Percentiles rank a stretch among this genome's conserved stretches.
phyloP scores from a whole-genome alignment of 176 grass and related monocot species.

The Cymbopogon citratus region DNA sequence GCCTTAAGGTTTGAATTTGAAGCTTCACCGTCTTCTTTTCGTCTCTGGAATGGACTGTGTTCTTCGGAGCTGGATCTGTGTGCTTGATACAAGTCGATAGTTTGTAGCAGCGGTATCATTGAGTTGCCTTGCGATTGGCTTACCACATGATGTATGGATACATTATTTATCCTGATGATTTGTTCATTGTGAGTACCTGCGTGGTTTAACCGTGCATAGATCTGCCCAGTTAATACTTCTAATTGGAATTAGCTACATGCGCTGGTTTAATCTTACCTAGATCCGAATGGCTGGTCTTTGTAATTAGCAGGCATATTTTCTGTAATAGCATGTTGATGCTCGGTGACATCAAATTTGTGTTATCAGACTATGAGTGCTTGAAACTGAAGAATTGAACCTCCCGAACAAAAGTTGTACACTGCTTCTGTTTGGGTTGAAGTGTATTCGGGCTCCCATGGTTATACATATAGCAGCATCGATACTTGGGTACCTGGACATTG shows the following conservation, averaged over 20 bases:
- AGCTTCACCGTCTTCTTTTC: neutral
- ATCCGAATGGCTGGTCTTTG: too few species aligned
- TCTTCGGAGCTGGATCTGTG: neutral
- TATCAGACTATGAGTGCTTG: too few species aligned
- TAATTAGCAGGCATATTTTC: too few species aligned
- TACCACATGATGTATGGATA: neutral
- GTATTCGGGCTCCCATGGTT: too few species aligned
- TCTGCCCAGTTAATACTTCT: neutral
- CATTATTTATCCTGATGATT: neutral
- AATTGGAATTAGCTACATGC: neutral
- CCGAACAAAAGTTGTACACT: too few species aligned
- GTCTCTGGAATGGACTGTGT: neutral
- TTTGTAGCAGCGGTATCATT: neutral
- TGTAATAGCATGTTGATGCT: too few species aligned
- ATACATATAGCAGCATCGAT: too few species aligned
- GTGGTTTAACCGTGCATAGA: neutral
- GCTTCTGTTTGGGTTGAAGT: too few species aligned
- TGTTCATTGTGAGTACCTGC: neutral
- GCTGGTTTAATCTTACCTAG: too few species aligned
- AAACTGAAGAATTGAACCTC: too few species aligned
- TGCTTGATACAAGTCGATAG: neutral
- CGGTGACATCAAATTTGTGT: too few species aligned
- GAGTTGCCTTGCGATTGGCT: neutral
- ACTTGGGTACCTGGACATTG: too few species aligned
- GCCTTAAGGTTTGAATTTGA: conserved; percentile 60